Percentiles rank a stretch among this genome's conserved stretches.
These are phyloP conservation scores for Clarireedia sp. DNA, from an alignment of 2,329 filamentous ascomycete genomes.

Conservation along the genomic window DNA sequence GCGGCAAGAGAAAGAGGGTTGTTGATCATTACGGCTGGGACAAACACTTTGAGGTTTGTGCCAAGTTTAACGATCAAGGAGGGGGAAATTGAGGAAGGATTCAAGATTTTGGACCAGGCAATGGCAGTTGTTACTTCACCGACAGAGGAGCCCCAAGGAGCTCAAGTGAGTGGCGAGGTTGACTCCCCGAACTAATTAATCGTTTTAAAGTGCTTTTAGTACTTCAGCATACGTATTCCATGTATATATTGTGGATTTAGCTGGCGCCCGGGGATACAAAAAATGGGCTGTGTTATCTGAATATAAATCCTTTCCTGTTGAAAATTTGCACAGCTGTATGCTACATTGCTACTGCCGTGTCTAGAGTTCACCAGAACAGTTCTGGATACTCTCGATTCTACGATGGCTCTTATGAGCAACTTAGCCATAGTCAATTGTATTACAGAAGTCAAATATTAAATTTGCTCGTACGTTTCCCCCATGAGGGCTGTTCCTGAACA, in stretches of 20 bases:
- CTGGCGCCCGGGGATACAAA: neutral
- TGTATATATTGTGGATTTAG: neutral
- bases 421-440: too few relatives aligned
- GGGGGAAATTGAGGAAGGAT: conserved; percentile 69
- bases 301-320: too few relatives aligned
- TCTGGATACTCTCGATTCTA: too few relatives aligned
- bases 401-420: too few relatives aligned
- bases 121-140: conserved; percentile 32
- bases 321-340: too few relatives aligned
- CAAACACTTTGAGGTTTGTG: conserved; percentile 86
- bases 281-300: neutral
- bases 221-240: neutral
- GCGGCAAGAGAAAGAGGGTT: conserved; percentile 82
- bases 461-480: too few relatives aligned
- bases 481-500: too few relatives aligned
- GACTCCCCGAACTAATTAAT: conserved; percentile 22
- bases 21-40: conserved; percentile 85
- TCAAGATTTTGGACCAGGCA: conserved; percentile 66
- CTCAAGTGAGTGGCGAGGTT: conserved; percentile 21
- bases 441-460: too few relatives aligned
- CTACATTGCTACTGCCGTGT: too few relatives aligned
- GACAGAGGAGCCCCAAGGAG: conserved; percentile 13
- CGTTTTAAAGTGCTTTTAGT: neutral
- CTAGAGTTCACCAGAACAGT: too few relatives aligned
- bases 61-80: conserved; percentile 76